Percentiles rank a stretch among this genome's conserved stretches.
These are phyloP conservation scores for Serendipita vermifera DNA, from an alignment of 768 basidiomycete species.

Conservation along the genomic window DNA sequence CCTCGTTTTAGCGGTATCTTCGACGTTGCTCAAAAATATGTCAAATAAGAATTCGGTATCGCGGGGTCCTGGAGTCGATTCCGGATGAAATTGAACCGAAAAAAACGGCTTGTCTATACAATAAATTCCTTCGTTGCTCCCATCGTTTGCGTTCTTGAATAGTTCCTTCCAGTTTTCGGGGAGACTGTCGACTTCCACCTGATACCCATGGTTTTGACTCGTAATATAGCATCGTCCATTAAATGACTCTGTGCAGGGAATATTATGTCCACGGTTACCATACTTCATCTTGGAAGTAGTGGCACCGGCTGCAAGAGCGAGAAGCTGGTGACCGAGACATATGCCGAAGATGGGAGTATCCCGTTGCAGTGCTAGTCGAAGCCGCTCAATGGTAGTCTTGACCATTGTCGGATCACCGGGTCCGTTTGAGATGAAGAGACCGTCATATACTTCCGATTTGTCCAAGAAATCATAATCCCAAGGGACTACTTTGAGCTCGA, in stretches of 20 bases:
- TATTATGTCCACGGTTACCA: conserved; percentile 97
- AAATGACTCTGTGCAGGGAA: conserved; percentile 88
- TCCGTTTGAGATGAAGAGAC: conserved; percentile 93
- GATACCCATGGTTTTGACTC: conserved; percentile 96
- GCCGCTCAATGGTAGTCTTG: conserved; percentile 50
- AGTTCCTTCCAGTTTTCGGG: conserved; percentile 83
- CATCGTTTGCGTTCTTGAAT: conserved; percentile 93
- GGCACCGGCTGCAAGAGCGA: conserved; percentile 89
- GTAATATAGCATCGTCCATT: conserved; percentile 98
- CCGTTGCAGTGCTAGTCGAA: conserved; percentile 54
- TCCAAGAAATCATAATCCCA: conserved; percentile 88
- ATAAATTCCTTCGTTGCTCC: conserved; percentile 95
- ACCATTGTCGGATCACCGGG: conserved; percentile 92
- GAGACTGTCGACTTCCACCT: conserved; percentile 73
- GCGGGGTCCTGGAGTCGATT: conserved; percentile 89
- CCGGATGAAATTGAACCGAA: conserved; percentile 98
- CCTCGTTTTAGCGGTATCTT: conserved; percentile 52
- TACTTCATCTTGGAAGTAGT: conserved; percentile 99
- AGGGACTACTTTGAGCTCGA: conserved; percentile 93
- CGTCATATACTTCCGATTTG: conserved; percentile 69
- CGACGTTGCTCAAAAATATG: conserved; percentile 82
- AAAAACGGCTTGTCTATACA: conserved; percentile 89
- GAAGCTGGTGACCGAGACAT: conserved; percentile 93
- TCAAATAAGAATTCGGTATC: conserved; percentile 99
- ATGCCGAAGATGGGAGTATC: conserved; percentile 93